Conservation (phyloP, 768 basidiomycete species). For the Kwoniella heveanensis region DNA sequence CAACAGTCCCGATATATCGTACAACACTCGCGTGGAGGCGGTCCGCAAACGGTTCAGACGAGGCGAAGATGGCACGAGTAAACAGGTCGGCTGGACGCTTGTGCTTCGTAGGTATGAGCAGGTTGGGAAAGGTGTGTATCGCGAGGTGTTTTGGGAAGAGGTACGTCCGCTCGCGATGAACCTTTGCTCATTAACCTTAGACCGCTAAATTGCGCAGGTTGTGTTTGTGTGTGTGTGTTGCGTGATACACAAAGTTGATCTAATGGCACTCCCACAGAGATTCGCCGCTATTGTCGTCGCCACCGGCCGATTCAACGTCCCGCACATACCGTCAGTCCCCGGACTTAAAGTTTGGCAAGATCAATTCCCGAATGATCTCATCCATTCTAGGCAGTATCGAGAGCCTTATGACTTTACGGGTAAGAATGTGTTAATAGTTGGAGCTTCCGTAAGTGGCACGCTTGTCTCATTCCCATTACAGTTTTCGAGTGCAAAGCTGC, state of each 20-base stretch:
- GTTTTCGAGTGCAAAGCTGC: too few relatives aligned
- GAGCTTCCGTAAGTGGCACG: slow-evolving; percentile 57
- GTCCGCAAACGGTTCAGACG: slow-evolving; percentile 55
- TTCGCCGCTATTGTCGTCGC: slow-evolving; percentile 56
- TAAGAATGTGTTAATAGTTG: slow-evolving; percentile 59
- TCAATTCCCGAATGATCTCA: slow-evolving; percentile 15
- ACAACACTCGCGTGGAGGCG: slow-evolving; percentile 61
- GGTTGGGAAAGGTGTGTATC: not conserved
- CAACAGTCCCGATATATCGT: slow-evolving; percentile 41
- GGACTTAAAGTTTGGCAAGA: slow-evolving; percentile 57
- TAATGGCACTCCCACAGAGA: too few relatives aligned
- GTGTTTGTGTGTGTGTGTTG: too few relatives aligned
- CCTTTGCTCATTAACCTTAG: too few relatives aligned
- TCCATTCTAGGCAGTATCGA: slow-evolving; percentile 28
- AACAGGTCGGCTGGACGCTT: slow-evolving; percentile 12
- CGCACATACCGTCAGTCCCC: slow-evolving; percentile 48
- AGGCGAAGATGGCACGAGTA: too few relatives aligned
- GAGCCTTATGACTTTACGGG: not conserved
- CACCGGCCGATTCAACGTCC: slow-evolving; percentile 35
- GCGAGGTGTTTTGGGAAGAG: slow-evolving; percentile 13
- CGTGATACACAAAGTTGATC: too few relatives aligned
- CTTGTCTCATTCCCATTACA: too few relatives aligned
- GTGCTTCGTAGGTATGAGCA: not conserved
- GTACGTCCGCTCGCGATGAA: slow-evolving; percentile 13
- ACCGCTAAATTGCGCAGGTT: too few relatives aligned